A percentile compares a stretch with the other conserved stretches of the same genome.
phyloP scores from a whole-genome alignment of 805 yeast genomes.

The Starmera dryadoides region DNA sequence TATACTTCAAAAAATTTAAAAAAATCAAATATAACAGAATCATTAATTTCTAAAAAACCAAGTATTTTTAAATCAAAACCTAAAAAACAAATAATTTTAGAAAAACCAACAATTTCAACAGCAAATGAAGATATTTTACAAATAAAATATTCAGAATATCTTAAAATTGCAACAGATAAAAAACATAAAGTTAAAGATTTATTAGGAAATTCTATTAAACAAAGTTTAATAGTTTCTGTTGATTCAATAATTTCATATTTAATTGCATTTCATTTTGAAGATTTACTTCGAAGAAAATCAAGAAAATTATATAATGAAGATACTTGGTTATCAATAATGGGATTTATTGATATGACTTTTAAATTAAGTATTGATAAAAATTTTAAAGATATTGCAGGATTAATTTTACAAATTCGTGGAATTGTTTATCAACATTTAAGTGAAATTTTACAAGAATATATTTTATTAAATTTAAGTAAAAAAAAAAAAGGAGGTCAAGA shows the following conservation, averaged over 20 bases:
- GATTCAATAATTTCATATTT: constrained; percentile 15
- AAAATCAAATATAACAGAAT: not conserved
- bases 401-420: constrained; percentile 9
- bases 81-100: constrained; percentile 2
- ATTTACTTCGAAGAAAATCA: constrained; percentile 7
- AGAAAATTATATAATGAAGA: constrained; percentile 8
- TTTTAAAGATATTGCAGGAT: constrained; percentile 7
- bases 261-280: constrained; percentile 15
- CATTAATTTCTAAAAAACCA: not conserved
- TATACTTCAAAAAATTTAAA: not conserved
- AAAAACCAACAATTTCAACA: constrained; percentile 5
- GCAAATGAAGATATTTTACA: constrained; percentile 11
- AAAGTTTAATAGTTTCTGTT: constrained; percentile 7
- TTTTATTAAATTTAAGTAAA: constrained; percentile 4
- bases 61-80: not conserved
- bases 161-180: constrained; percentile 4
- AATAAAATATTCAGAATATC: not conserved
- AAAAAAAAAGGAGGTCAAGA: not conserved
- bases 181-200: constrained; percentile 15
- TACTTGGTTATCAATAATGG: constrained; percentile 13
- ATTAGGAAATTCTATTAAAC: not conserved
- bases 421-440: constrained; percentile 12
- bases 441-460: constrained; percentile 5
- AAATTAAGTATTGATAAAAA: constrained; percentile 2
- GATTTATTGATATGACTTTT: constrained; percentile 8